These are phyloP conservation scores for Prunus armeniaca DNA, from an alignment of 306 rosid species.

Conservation along the genomic window DNA sequence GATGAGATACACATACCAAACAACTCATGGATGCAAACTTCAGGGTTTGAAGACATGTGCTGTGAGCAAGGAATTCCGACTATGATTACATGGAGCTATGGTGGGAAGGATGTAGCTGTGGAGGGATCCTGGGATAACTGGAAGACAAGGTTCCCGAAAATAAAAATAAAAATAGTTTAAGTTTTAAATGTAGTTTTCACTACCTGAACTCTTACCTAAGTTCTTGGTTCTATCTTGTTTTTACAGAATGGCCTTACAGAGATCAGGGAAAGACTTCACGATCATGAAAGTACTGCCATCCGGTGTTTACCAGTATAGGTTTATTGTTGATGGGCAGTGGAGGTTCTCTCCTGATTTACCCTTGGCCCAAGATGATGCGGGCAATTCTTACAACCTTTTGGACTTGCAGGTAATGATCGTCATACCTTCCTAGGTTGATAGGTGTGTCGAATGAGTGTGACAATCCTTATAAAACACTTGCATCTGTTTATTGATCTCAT, in stretches of 20 bases:
- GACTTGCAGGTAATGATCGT: constrained; percentile 71
- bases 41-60: constrained; percentile 63
- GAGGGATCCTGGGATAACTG: constrained; percentile 99
- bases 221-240: constrained; percentile 25
- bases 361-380: constrained; percentile 75
- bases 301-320: constrained; percentile 94
- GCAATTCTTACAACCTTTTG: constrained; percentile 67
- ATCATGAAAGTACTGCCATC: constrained; percentile 95
- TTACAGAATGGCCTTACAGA: constrained; percentile 75
- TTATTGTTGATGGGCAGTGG: constrained; percentile 92
- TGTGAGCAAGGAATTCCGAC: constrained; percentile 86
- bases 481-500: background rate
- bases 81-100: constrained; percentile 91
- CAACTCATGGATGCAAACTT: constrained; percentile 67
- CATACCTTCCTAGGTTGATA: constrained; percentile 17
- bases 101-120: constrained; percentile 81
- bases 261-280: constrained; percentile 94
- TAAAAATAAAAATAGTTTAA: constrained; percentile 13
- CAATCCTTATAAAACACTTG: background rate
- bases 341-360: constrained; percentile 79
- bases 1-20: constrained; percentile 73
- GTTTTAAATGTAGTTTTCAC: background rate
- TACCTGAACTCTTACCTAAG: constrained; percentile 17
- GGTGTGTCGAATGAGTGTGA: constrained; percentile 11
- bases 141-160: constrained; percentile 64